Base-by-base conservation (phyloP, 2,329 filamentous ascomycete genomes). In the Penicillium sp. region DNA sequence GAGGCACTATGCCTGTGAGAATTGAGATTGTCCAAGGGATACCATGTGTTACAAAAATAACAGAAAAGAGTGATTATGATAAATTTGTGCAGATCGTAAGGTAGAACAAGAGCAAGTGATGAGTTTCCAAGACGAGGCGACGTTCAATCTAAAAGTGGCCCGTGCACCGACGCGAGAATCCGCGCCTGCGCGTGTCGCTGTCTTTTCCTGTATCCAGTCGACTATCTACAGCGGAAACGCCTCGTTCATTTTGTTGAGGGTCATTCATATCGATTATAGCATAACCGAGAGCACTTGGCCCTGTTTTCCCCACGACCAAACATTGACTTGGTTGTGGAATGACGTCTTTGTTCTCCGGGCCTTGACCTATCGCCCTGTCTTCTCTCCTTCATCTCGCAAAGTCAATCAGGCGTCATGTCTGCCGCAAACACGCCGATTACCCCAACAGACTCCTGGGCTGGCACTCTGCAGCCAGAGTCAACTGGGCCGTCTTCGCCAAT, bases 91-190 rank as follows among this genome's bases (percentile, higher is more conserved):
- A 20, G 9, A 9, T 29, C 10, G 9, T 18, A n/a, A 33, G 15
- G 32, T 18, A 33, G 6, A 33, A 18, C 25, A 27, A 9, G n/a
- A 33, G n/a, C 29, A n/a, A 32, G 13, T 15, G 13, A 13, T 6
- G n/a, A n/a, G 13, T 32, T 23, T 23, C 15, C 15, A 18, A 18
- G 15, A 18, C 15, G 15, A 18, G 15, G 15, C 8, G 6, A 27
- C 35, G 2, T 25, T n/a, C 56, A 53, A 66, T 68, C 47, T 60
- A 66, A 52, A 56, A 24, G 1, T 66, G 65, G 65, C 58, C 66
- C 52, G 65, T 68, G 66, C 66, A 13, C 51, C 9, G 53, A 68
- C 65, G 62, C 66, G 66, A 66, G 64, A 63, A 60, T 56, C 57
- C 64, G 63, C 65, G 66, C 58, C 49, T 32, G 27, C 46, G 33